Percentiles rank a stretch among this genome's conserved stretches.
Evolutionary conservation across 441 rosid genomes (phyloP).

Genomic region (Raphanus hybrid): DNA sequence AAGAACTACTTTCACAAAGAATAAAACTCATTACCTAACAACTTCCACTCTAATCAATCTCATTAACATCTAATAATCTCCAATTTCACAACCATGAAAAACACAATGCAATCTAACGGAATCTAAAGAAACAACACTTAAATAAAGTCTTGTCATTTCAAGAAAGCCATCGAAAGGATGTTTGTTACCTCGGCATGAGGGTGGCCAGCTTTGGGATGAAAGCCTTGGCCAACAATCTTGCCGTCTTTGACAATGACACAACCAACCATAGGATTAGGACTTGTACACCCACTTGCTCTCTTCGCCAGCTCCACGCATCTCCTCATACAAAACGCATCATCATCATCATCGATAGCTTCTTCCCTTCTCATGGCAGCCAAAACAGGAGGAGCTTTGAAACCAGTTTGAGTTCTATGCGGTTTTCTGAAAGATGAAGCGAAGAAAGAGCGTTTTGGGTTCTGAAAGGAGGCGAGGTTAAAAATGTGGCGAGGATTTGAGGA

Average conservation of each 20-base stretch:
- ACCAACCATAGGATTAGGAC: constrained; percentile 97
- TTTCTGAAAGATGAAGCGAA: constrained; percentile 20
- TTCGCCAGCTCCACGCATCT: constrained; percentile 80
- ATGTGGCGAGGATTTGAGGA: constrained; percentile 20
- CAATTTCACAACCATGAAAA: constrained; percentile 7
- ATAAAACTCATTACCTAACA: neutral
- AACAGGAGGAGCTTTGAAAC: constrained; percentile 33
- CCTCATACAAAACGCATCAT: constrained; percentile 74
- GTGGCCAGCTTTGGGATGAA: constrained; percentile 96
- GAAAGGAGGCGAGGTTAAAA: constrained; percentile 7
- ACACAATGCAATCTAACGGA: neutral
- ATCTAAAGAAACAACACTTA: neutral
- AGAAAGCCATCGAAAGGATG: too few species aligned
- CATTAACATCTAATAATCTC: neutral
- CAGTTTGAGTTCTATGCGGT: constrained; percentile 36
- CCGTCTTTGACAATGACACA: constrained; percentile 92
- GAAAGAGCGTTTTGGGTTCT: constrained; percentile 1
- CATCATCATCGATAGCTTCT: constrained; percentile 24
- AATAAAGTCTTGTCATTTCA: constrained; percentile 33
- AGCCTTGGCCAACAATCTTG: constrained; percentile 86
- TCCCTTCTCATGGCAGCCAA: constrained; percentile 43
- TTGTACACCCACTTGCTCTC: constrained; percentile 77
- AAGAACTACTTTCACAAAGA: too few species aligned
- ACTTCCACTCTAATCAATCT: neutral
- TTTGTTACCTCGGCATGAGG: constrained; percentile 98